A percentile compares a stretch with the other conserved stretches of the same genome.
These are phyloP conservation scores for Nepenthes gracilis DNA, from an alignment of 148 eudicot genomes.

Conservation along the genomic window DNA sequence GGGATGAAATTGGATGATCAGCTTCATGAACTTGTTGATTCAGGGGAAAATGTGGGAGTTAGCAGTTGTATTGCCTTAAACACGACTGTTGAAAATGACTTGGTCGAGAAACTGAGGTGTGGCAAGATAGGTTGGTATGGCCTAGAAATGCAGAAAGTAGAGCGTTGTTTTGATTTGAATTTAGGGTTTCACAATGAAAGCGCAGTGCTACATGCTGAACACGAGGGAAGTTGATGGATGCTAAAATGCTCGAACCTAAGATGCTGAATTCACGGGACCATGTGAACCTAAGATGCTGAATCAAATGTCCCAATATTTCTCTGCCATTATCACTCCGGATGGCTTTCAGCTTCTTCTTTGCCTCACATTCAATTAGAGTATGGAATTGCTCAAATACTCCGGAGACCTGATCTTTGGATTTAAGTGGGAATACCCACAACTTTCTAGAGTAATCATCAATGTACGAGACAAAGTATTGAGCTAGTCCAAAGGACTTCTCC, in stretches of 20 bases:
- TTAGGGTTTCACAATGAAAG: slow-evolving; percentile 36
- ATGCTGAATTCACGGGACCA: background rate
- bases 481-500: too few species aligned
- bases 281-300: too few species aligned
- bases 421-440: too few species aligned
- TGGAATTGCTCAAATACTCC: too few species aligned
- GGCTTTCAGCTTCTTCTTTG: too few species aligned
- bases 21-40: slow-evolving; percentile 2
- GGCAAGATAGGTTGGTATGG: background rate
- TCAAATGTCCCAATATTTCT: too few species aligned
- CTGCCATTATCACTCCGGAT: too few species aligned
- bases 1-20: slow-evolving; percentile 29
- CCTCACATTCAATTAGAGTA: too few species aligned
- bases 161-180: slow-evolving; percentile 66
- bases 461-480: too few species aligned
- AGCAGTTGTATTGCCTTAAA: slow-evolving; percentile 52
- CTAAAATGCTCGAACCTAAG: slow-evolving; percentile 3
- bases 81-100: slow-evolving; percentile 14
- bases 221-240: slow-evolving; percentile 12
- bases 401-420: too few species aligned
- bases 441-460: too few species aligned
- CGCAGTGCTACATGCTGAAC: slow-evolving; percentile 12
- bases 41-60: slow-evolving; percentile 5
- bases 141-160: slow-evolving; percentile 21
- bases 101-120: too few species aligned